Evolutionary conservation across 306 rosid genomes (phyloP).

Genomic region (Cicer judaicum): DNA sequence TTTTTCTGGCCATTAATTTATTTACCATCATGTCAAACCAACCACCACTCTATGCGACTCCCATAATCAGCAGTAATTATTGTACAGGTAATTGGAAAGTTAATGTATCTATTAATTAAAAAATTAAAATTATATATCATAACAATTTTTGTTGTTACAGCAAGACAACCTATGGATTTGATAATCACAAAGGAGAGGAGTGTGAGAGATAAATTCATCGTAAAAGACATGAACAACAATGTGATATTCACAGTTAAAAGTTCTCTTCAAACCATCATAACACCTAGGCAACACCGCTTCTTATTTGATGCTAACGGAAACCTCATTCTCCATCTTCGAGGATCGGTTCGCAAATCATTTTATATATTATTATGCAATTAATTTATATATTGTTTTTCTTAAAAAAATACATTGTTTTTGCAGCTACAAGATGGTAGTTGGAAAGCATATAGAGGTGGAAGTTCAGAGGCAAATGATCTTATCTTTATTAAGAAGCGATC

Average conservation of each 20-base stretch:
- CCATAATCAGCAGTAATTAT: neutral
- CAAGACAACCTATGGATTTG: conserved; percentile 43
- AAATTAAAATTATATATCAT: neutral
- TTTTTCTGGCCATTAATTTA: neutral
- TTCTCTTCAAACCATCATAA: neutral
- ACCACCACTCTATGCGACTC: neutral
- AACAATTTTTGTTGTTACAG: neutral
- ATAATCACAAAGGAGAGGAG: conserved; percentile 46
- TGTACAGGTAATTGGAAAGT: neutral
- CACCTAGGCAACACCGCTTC: conserved; percentile 41
- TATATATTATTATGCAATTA: too few species aligned
- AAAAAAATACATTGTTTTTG: neutral
- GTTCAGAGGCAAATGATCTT: conserved; percentile 45
- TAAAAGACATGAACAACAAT: conserved; percentile 54
- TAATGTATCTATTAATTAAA: neutral
- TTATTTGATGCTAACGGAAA: conserved; percentile 50
- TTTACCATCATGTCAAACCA: neutral
- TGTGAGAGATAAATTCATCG: conserved; percentile 43
- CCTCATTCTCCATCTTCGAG: conserved; percentile 45
- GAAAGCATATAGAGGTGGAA: conserved; percentile 61
- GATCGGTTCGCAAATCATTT: conserved; percentile 44
- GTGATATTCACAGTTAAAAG: conserved; percentile 50
- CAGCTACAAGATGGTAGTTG: conserved; percentile 49
- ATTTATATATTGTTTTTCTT: too few species aligned
- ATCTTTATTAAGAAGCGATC: conserved; percentile 46